Evolutionary conservation across 2,329 filamentous ascomycete genomes (phyloP), one percentile per base, ranked within the genome.

Genomic region (Ophiostoma sp.): DNA sequence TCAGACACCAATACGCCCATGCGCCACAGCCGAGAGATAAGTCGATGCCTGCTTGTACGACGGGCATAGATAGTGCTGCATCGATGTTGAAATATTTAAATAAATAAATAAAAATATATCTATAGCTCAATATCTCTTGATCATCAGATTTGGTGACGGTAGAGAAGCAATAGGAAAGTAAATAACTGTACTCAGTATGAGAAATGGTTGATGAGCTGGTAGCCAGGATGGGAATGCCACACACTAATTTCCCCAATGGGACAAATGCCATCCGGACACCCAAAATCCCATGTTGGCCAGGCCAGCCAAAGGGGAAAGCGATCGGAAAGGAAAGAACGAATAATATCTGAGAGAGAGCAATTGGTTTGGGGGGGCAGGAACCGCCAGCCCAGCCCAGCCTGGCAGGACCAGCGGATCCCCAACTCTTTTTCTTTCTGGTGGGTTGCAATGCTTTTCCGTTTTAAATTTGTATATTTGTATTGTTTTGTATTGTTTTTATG

Each of bases 201-300:
- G 52, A 57, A 23, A 27, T 57, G 52, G n/a, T 57, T 41, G 31
- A 52, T 17, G 66, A 72, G 44, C 57, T 33, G 41, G 27, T 66
- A 33, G 39, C 15, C 52, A 54, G 17, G 31, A 67, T 68, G 67
- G 67, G 48, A 71, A 54, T 52, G 67, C 44, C 64, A 66, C 31
- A 57, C 65, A 68, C 65, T 65, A 69, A 41, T 69, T 68, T 68
- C 70, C 70, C 68, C 69, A 71, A 69, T 41, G 15, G 72, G 72
- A 41, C 41, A 73, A 73, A 71, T 73, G 57, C 72, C 70, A 71
- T 73, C 41, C 66, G 67, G 70, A 68, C 67, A 60, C 44, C 57
- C 65, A 69, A 67, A 70, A 70, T 20, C 35, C 60, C 68, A 72
- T 69, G 41, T 69, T 52, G 41, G n/a, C 33, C 20, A 39, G 35